A percentile compares a stretch with the other conserved stretches of the same genome.
phyloP scores from a whole-genome alignment of 148 eudicot genomes.

The Oxyria digyna region DNA sequence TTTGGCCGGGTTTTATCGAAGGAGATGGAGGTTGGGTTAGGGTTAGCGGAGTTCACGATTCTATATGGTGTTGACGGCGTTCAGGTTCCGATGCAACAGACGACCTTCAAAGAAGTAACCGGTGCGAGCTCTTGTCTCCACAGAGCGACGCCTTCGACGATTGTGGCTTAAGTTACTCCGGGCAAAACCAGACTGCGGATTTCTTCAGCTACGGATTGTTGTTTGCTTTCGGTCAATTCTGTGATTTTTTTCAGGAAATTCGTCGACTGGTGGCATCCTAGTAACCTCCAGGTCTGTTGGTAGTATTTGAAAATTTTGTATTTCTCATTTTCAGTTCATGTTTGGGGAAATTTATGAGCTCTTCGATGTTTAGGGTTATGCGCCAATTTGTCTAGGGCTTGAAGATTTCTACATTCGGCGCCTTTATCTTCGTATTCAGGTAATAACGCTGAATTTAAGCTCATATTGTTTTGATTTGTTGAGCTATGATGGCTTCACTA shows the following conservation, averaged over 20 bases:
- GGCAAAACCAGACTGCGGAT: too few relatives aligned
- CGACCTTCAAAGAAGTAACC: too few relatives aligned
- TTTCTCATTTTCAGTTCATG: neutral
- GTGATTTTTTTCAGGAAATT: constrained; percentile 67
- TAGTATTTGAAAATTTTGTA: neutral
- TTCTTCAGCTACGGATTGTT: constrained; percentile 75
- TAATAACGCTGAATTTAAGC: constrained; percentile 9
- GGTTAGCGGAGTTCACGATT: too few relatives aligned
- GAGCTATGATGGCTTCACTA: neutral
- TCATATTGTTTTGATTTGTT: neutral
- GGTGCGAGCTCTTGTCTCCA: too few relatives aligned
- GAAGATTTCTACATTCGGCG: constrained; percentile 89
- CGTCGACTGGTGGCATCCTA: constrained; percentile 60
- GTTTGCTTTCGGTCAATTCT: constrained; percentile 73
- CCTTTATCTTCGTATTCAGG: constrained; percentile 79
- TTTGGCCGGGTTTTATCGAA: too few relatives aligned
- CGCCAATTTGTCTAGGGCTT: constrained; percentile 87
- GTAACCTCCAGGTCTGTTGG: constrained; percentile 50
- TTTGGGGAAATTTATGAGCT: neutral
- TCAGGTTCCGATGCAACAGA: too few relatives aligned
- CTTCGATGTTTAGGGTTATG: constrained; percentile 49
- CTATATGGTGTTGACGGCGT: too few relatives aligned
- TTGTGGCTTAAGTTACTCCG: too few relatives aligned
- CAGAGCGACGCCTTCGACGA: too few relatives aligned
- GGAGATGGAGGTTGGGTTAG: too few relatives aligned